These are phyloP conservation scores for Fistulina hepatica DNA, from an alignment of 1,284 basidiomycete species.

Conservation along the genomic window DNA sequence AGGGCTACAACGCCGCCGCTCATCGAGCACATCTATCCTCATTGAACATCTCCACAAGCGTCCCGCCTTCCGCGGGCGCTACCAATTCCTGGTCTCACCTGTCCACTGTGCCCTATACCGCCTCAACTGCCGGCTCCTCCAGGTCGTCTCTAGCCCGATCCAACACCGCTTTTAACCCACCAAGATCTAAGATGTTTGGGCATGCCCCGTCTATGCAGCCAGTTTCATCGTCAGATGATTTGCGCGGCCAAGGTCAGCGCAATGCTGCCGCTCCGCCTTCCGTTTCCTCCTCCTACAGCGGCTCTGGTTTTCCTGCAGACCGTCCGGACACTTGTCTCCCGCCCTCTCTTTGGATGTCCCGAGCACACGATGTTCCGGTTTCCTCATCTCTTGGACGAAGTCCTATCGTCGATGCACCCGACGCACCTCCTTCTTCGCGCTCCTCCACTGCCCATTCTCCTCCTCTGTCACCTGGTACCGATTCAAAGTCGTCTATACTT, in stretches of 20 bases:
- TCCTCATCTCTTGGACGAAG: background rate
- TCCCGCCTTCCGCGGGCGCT: too few species aligned
- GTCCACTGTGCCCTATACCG: too few species aligned
- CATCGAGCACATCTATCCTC: too few species aligned
- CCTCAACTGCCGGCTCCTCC: too few species aligned
- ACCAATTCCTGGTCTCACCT: too few species aligned
- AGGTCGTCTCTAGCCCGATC: too few species aligned
- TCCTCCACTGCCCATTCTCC: slow-evolving; percentile 27
- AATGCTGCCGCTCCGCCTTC: slow-evolving; percentile 7
- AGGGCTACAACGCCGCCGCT: too few species aligned
- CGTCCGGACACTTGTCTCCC: slow-evolving; percentile 46
- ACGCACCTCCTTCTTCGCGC: slow-evolving; percentile 23
- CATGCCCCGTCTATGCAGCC: slow-evolving; percentile 13
- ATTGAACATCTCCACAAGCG: too few species aligned
- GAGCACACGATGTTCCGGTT: slow-evolving; percentile 29
- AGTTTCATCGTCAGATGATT: slow-evolving; percentile 6
- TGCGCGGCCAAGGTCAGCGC: slow-evolving; percentile 1
- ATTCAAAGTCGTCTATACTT: slow-evolving; percentile 49
- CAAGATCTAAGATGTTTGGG: slow-evolving; percentile 10
- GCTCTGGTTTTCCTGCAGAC: slow-evolving; percentile 31
- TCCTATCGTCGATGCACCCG: slow-evolving; percentile 17
- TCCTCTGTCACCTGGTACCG: slow-evolving; percentile 31
- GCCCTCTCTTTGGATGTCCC: slow-evolving; percentile 75
- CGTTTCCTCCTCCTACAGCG: slow-evolving; percentile 17
- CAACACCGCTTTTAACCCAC: too few species aligned